Base-by-base conservation (phyloP, 2,329 filamentous ascomycete species). In the Coniochaeta sp. region DNA sequence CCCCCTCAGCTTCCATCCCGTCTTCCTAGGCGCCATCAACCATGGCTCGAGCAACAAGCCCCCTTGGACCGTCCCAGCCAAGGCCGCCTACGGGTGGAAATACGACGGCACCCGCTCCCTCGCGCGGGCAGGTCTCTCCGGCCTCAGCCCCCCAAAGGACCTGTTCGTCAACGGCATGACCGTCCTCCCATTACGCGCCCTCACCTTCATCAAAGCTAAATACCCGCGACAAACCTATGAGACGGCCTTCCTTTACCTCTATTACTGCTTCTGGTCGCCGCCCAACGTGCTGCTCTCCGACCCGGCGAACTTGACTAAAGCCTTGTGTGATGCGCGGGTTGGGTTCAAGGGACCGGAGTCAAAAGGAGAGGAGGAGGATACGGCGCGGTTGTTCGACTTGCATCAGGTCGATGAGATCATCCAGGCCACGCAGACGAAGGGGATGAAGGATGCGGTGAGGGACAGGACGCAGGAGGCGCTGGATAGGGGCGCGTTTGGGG, bases 11-110 rank as follows among this genome's bases (percentile, higher is more conserved):
- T 79, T 87, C 59, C 76, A 86, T 56, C 89, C 89, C 13, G 75
- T 91, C 49, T 85, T 91, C 61, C 74, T 92, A 13, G 83, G 82
- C 24, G 85, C 77, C 45, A 80, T 89, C 61, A 87, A 84, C 62
- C 71, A 73, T 30, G 75, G 71, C 18, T 77, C 77, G 42, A 85
- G 86, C 48, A 92, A 94, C 66, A 81, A 81, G 57, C 87, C 88
- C 0, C 88, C 89, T 1, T 91, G 86, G 85, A 74, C 74, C 0
- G 72, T 88, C 27, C 79, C 83, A 2, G 82, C 81, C 40, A 91
- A 91, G 71, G 83, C 78, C 20, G 65, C 61, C 1, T 85, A 89
- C 61, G 71, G 77, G 48, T 27, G 35, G 35, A 42, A 47, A 10
- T 60, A 62, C 54, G 76, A 82, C 61, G 58, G 62, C 28, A 60